Conservation (phyloP, 179 eudicot genomes). For the Corrigiola litoralis region DNA sequence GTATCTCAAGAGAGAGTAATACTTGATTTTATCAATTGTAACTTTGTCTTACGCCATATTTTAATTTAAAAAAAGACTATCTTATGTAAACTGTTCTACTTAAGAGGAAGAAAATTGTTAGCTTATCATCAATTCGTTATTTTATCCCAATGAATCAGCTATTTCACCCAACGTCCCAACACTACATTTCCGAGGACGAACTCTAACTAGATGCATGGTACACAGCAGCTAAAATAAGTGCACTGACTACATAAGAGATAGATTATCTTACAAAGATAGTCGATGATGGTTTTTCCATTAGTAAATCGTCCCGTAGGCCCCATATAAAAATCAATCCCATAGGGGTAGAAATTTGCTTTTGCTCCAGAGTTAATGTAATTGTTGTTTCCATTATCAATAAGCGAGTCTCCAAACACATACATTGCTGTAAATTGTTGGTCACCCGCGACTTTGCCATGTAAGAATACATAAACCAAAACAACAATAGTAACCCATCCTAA, state of each 20-base stretch:
- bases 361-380: conserved; percentile 65
- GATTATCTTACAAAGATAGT: conserved; percentile 36
- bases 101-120: neutral
- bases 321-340: conserved; percentile 52
- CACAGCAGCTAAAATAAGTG: neutral
- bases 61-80: neutral
- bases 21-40: no score
- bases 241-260: neutral
- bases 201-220: no score
- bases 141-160: neutral
- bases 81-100: neutral
- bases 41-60: no score
- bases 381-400: conserved; percentile 86
- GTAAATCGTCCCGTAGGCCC: conserved; percentile 76
- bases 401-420: conserved; percentile 87
- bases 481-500: neutral
- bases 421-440: conserved; percentile 55
- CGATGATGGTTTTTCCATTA: conserved; percentile 69
- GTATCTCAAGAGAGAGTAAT: no score
- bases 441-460: conserved; percentile 8
- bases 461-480: conserved; percentile 15
- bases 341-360: conserved; percentile 73
- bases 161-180: no score
- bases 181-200: neutral
- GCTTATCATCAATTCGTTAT: neutral